Percentiles rank a stretch among this genome's conserved stretches.
phyloP scores from a whole-genome alignment of 768 basidiomycete genomes.

The Clavulina sp. region DNA sequence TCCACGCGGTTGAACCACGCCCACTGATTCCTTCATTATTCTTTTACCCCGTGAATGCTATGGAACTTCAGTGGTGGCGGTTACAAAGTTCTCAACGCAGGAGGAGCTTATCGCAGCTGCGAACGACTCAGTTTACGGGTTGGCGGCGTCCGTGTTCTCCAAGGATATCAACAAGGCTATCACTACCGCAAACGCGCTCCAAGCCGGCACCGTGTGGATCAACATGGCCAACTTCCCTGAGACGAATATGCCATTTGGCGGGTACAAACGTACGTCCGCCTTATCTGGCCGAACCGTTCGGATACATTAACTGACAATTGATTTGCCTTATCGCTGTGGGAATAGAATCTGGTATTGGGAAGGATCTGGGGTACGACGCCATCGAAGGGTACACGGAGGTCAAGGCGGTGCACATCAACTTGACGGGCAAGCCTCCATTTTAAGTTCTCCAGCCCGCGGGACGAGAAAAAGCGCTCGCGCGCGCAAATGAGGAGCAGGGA shows the following conservation, averaged over 20 bases:
- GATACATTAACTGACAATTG: neutral
- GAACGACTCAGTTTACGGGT: slow-evolving; percentile 75
- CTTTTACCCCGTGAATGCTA: too few relatives aligned
- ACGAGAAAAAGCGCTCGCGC: neutral
- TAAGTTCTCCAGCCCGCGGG: neutral
- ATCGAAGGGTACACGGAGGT: slow-evolving; percentile 69
- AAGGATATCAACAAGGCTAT: slow-evolving; percentile 23
- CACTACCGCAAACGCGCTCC: slow-evolving; percentile 20
- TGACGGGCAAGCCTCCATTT: slow-evolving; percentile 14
- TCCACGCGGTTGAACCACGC: slow-evolving; percentile 56
- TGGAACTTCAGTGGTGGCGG: slow-evolving; percentile 40
- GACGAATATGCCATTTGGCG: slow-evolving; percentile 87
- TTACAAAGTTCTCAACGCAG: slow-evolving; percentile 57
- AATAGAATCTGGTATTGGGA: slow-evolving; percentile 29
- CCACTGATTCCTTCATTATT: too few relatives aligned
- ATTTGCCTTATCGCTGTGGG: neutral
- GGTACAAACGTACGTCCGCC: slow-evolving; percentile 43
- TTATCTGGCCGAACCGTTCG: neutral
- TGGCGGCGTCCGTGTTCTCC: slow-evolving; percentile 76
- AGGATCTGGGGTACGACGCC: slow-evolving; percentile 73
- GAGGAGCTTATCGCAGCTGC: slow-evolving; percentile 27
- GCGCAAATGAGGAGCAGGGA: too few relatives aligned
- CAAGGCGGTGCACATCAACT: slow-evolving; percentile 78
- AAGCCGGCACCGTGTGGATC: slow-evolving; percentile 23
- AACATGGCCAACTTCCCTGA: slow-evolving; percentile 77